phyloP scores from a whole-genome alignment of 768 basidiomycete species.

The Lactarius hengduanensis region DNA sequence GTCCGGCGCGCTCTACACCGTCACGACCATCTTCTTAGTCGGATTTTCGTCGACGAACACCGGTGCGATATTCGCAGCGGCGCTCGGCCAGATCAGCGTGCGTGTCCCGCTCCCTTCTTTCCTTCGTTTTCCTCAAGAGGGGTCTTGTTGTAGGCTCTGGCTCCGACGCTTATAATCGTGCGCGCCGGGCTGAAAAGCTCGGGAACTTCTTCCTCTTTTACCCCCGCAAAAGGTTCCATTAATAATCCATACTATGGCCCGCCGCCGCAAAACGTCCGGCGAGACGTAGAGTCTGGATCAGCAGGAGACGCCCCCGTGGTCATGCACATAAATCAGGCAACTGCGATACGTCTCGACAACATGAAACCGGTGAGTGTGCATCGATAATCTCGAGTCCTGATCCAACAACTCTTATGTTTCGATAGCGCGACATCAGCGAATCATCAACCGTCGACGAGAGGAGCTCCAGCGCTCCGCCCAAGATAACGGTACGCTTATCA shows the following conservation, averaged over 20 bases:
- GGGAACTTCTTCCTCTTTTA: not conserved
- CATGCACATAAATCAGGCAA: constrained; percentile 10
- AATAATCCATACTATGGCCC: not conserved
- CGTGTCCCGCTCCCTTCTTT: not conserved
- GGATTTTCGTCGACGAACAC: constrained; percentile 14
- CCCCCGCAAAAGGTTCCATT: constrained; percentile 10
- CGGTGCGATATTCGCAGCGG: constrained; percentile 1
- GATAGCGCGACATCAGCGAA: not conserved
- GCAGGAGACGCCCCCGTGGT: not conserved
- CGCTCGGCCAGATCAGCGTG: constrained; percentile 24
- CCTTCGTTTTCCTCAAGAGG: not conserved
- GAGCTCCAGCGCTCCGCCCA: not conserved
- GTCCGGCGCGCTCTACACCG: constrained; percentile 22
- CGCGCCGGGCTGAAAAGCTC: constrained; percentile 7
- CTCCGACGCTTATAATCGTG: constrained; percentile 21
- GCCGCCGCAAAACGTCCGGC: not conserved
- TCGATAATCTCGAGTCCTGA: not conserved
- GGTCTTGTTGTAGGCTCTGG: constrained; percentile 1
- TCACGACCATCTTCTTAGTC: constrained; percentile 13
- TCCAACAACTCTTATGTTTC: not conserved
- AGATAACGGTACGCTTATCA: not conserved
- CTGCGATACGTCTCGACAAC: constrained; percentile 8
- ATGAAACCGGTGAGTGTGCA: not conserved
- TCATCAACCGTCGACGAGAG: not conserved
- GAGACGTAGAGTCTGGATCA: constrained; percentile 1